Percentiles rank a stretch among this genome's conserved stretches.
phyloP scores from a whole-genome alignment of 1,284 basidiomycete genomes.

The Crucibulum cyathiforme region DNA sequence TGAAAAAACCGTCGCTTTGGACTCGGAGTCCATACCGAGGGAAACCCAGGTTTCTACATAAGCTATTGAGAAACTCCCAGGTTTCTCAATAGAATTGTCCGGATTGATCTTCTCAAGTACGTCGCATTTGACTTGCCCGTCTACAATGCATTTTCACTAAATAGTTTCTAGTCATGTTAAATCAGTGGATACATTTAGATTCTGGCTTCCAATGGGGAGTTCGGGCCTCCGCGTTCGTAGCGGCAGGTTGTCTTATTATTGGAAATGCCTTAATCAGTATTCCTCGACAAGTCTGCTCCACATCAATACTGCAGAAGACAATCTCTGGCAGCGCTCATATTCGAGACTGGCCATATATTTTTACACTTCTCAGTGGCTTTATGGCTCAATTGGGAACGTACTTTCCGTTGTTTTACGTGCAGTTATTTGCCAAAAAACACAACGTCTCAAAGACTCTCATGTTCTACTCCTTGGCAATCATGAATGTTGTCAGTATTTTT shows the following conservation, averaged over 20 bases:
- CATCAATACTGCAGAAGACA: background rate
- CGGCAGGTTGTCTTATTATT: conserved; percentile 19
- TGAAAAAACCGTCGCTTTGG: too few relatives aligned
- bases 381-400: conserved; percentile 26
- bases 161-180: conserved; percentile 18
- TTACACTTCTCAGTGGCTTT: conserved; percentile 23
- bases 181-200: conserved; percentile 18
- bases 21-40: too few relatives aligned
- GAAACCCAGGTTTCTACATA: too few relatives aligned
- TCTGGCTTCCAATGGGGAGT: conserved; percentile 27
- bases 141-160: background rate
- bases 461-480: conserved; percentile 31
- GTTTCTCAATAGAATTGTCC: too few relatives aligned
- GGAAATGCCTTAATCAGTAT: conserved; percentile 22
- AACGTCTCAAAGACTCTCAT: conserved; percentile 19
- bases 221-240: conserved; percentile 23
- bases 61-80: too few relatives aligned
- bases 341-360: conserved; percentile 21
- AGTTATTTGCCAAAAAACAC: conserved; percentile 27
- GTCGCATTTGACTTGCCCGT: background rate
- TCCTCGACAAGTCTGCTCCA: conserved; percentile 4
- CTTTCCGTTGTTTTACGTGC: conserved; percentile 32
- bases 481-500: conserved; percentile 25
- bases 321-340: conserved; percentile 1
- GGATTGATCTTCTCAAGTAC: conserved; percentile 24